Evolutionary conservation across 306 rosid genomes (phyloP), one percentile per base, ranked within the genome.

Genomic region (Dryas alaskensis): DNA sequence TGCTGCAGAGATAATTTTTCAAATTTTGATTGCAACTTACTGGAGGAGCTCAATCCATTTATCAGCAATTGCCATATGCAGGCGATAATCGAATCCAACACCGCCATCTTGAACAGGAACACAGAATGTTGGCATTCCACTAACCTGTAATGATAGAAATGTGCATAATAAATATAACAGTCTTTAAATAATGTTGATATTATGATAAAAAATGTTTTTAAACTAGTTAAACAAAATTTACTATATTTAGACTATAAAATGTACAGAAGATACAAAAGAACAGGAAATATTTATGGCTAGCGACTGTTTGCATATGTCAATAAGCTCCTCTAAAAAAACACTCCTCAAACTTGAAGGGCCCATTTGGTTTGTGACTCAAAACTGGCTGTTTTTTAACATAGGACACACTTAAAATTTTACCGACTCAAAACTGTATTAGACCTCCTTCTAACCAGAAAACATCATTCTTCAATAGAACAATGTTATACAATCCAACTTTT

Each of bases 71-170:
- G 98, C 98, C 98, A 93, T 93, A 17, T 93, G 98, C 77, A 93
- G 87, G 69, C 98, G 98, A 79, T 88, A 93, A 80, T 93, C 97
- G 69, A 93, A 93, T 80, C 98, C 97, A 64, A 93, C 81, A 72
- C 98, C 97, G 53, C 98, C 98, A 72, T 88, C 94, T 74, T 84
- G 80, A n/a, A 89, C 86, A 54, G 96, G 85, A 88, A 91, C 74
- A 80, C 98, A 89, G 83, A 93, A 93, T 76, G 98, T 45, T 22
- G 98, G 97, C 97, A 94, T 94, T 83, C 98, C 98, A 87, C 97
- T 94, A 42, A 94, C 98, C 98, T 94, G 92, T 72, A 74, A 82
- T 72, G 65, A 66, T 61, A 68, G 71, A 79, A 65, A 65, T 16
- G 58, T 67, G 48, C 60, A 74, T 47, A 47, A 58, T 52, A 22